A percentile compares a stretch with the other conserved stretches of the same genome.
phyloP scores from a whole-genome alignment of 2,329 filamentous ascomycete genomes.

The Cladophialophora exuberans region DNA sequence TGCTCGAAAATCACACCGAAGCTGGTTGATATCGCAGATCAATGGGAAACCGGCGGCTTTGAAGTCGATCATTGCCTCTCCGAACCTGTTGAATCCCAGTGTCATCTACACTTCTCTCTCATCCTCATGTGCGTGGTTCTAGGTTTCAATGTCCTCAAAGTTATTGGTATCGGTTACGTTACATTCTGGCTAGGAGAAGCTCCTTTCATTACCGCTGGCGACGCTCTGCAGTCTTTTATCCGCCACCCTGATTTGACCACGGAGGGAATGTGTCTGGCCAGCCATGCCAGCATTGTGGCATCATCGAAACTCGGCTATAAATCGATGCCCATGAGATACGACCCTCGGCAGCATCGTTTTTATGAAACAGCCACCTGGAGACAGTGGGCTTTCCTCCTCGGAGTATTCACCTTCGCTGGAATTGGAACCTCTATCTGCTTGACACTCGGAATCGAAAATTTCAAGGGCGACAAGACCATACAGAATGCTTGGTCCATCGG shows the following conservation, averaged over 20 bases:
- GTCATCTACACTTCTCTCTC: constrained; percentile 31
- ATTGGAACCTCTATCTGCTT: constrained; percentile 22
- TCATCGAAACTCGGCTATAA: constrained; percentile 24
- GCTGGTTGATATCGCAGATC: constrained; percentile 18
- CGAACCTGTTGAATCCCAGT: constrained; percentile 26
- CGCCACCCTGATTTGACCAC: constrained; percentile 38
- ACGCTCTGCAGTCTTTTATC: constrained; percentile 44
- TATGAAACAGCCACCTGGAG: constrained; percentile 25
- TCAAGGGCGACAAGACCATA: constrained; percentile 28
- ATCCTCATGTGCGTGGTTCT: constrained; percentile 32
- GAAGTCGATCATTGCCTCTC: constrained; percentile 32
- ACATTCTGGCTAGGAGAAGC: constrained; percentile 21
- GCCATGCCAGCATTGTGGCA: constrained; percentile 26
- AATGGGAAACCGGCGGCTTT: constrained; percentile 24
- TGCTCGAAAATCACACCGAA: constrained; percentile 28
- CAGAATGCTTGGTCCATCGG: constrained; percentile 28
- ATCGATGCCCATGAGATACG: constrained; percentile 23
- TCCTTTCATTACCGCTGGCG: constrained; percentile 41
- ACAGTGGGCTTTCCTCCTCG: constrained; percentile 31
- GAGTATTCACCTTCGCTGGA: constrained; percentile 19
- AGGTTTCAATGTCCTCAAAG: constrained; percentile 31
- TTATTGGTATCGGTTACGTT: constrained; percentile 27
- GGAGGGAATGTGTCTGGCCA: constrained; percentile 33
- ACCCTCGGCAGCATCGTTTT: constrained; percentile 23
- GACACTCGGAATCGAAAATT: constrained; percentile 19